A percentile compares a stretch with the other conserved stretches of the same genome.
Conservation (phyloP, 2,329 filamentous ascomycete genomes). For the Ascochyta lentis region DNA sequence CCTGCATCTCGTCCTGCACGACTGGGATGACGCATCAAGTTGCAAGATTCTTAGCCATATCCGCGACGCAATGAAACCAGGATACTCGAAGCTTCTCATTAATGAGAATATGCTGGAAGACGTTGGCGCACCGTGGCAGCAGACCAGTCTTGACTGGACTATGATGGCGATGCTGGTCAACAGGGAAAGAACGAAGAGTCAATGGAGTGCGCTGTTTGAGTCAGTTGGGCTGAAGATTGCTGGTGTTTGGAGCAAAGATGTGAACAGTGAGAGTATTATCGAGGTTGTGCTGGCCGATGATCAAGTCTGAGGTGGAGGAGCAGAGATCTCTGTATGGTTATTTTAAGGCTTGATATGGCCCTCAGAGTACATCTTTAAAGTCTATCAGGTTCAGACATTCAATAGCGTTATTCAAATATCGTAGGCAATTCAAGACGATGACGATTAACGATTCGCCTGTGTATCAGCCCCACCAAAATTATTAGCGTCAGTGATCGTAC, state of each 20-base stretch:
- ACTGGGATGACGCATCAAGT: background rate
- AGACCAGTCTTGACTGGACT: conserved; percentile 1
- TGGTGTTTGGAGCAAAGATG: background rate
- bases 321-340: too few species aligned
- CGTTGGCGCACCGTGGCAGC: background rate
- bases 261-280: background rate
- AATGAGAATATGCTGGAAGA: conserved; percentile 14
- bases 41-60: conserved; percentile 2
- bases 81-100: conserved; percentile 15
- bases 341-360: too few species aligned
- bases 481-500: conserved; percentile 1
- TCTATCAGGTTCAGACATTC: too few species aligned
- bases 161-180: conserved; percentile 6
- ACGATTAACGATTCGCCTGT: background rate
- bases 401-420: too few species aligned
- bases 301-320: too few species aligned
- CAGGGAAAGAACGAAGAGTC: conserved; percentile 2
- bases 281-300: background rate
- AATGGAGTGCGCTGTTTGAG: conserved; percentile 1
- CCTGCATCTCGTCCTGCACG: conserved; percentile 1
- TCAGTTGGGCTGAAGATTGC: background rate
- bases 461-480: background rate
- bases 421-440: background rate
- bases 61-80: conserved; percentile 19
- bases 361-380: too few species aligned